Base-by-base conservation (phyloP, 1,284 basidiomycete species). In the Meira miltonrushii region DNA sequence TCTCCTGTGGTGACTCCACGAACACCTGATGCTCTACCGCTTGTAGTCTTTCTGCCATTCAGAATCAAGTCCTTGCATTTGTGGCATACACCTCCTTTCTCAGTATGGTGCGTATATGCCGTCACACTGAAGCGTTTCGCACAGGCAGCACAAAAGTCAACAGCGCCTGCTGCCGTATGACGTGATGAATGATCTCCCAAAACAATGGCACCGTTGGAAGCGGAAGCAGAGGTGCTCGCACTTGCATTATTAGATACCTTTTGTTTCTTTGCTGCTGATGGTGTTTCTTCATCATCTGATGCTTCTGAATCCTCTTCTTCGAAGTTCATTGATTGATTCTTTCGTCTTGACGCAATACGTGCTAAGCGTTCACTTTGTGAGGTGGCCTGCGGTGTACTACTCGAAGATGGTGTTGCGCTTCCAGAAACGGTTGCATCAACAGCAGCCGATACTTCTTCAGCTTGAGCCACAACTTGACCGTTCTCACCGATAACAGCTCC, bases 81-180 rank as follows among this genome's bases (percentile, higher is more conserved):
- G 54, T 71, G 68, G 53, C 68, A 71, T 15, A 69, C 57, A 0
- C 62, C 59, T 23, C 67, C 66, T 39, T 62, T 59, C 17, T 64
- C 58, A 6, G 54, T 60, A 52, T 63, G 52, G 51, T 64, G 61
- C 8, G 82, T 89, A 62, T 80, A 95, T 90, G 74, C 71, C 4
- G 76, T 76, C 68, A 94, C 88, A 17, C 91, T 92, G 77, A 96
- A 96, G 68, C 87, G 85, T 60, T 87, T 87, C 55, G 83, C 82
- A 79, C 94, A 98, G 62, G 84, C 84, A 1, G 86, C 88, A 71
- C 94, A 98, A 15, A 83, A 81, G 69, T 87, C 87, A 59, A 93
- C 89, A 69, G 85, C 87, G 0, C 92, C 94, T 1, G 88, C 13
- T 62, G 6, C 65, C 49, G 44, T 61, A 60, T 23, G 64, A 59